Percentiles rank a stretch among this genome's conserved stretches.
Evolutionary conservation across 495 filamentous ascomycete species (phyloP).

Genomic region (Letharia lupina): DNA sequence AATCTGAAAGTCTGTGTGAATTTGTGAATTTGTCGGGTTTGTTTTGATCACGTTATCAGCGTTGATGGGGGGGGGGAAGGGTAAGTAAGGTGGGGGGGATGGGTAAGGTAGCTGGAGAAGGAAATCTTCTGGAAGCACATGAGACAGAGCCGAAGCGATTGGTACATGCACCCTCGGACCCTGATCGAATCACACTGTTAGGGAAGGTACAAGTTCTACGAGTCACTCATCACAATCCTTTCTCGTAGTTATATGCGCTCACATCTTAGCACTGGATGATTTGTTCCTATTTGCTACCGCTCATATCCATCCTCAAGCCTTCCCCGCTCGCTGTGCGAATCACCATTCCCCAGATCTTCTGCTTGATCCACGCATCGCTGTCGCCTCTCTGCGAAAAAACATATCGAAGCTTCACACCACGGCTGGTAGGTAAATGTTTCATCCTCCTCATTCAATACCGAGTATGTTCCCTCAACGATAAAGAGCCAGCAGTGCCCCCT

Average conservation of each 20-base stretch:
- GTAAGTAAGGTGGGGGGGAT: background rate
- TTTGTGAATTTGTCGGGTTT: slow-evolving; percentile 13
- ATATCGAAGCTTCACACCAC: background rate
- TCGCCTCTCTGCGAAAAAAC: background rate
- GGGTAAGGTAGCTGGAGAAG: background rate
- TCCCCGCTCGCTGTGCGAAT: slow-evolving; percentile 1
- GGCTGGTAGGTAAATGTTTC: background rate
- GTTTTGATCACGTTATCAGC: slow-evolving; percentile 17
- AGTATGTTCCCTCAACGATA: background rate
- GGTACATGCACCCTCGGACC: background rate
- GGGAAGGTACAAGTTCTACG: background rate
- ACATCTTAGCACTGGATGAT: background rate
- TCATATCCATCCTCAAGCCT: background rate
- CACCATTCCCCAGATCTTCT: background rate
- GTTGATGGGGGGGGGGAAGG: background rate
- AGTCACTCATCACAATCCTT: slow-evolving; percentile 4
- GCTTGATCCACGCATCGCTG: background rate
- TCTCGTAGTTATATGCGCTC: background rate
- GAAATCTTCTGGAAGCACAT: background rate
- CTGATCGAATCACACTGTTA: background rate
- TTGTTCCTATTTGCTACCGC: background rate
- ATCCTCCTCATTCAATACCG: background rate
- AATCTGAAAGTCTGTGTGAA: background rate
- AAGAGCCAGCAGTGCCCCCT: background rate
- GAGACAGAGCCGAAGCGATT: background rate